phyloP scores from a whole-genome alignment of 805 yeast genomes.

The Cyberlindnera nakhonratchasimensis region DNA sequence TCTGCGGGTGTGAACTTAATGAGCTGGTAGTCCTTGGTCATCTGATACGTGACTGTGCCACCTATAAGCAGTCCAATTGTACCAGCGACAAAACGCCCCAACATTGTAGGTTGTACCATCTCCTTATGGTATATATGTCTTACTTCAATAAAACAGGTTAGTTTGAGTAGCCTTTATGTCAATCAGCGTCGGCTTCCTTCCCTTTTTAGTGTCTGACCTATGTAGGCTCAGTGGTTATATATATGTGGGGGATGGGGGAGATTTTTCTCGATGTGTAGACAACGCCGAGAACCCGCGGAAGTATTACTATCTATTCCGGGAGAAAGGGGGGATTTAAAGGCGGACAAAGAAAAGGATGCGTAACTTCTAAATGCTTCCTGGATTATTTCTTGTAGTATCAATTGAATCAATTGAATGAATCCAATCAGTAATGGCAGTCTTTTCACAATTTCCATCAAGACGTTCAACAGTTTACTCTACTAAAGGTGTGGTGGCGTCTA shows the following conservation, averaged over 20 bases:
- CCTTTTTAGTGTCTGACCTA: too few relatives aligned
- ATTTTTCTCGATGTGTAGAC: too few relatives aligned
- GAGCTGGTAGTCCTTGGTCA: conserved; percentile 29
- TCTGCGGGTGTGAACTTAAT: conserved; percentile 40
- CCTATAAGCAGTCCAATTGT: conserved; percentile 20
- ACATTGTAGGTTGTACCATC: conserved; percentile 8
- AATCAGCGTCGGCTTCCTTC: too few relatives aligned
- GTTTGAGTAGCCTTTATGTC: too few relatives aligned
- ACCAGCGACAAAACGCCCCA: conserved; percentile 20
- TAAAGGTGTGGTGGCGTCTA: conserved; percentile 68
- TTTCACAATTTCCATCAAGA: conserved; percentile 45
- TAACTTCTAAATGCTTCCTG: too few relatives aligned
- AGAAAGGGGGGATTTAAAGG: too few relatives aligned
- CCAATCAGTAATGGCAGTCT: conserved; percentile 1
- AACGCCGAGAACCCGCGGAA: too few relatives aligned
- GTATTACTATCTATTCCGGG: too few relatives aligned
- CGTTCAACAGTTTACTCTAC: conserved; percentile 73
- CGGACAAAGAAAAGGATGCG: too few relatives aligned
- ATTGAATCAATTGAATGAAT: background rate
- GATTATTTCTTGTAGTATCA: too few relatives aligned
- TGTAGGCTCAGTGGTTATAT: too few relatives aligned
- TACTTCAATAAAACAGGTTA: background rate
- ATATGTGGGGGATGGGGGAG: too few relatives aligned
- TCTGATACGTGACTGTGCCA: conserved; percentile 13
- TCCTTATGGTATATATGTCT: background rate